Evolutionary conservation across 2,329 filamentous ascomycete genomes (phyloP), one percentile per base, ranked within the genome.

Genomic region (Aureobasidium leucospermi): DNA sequence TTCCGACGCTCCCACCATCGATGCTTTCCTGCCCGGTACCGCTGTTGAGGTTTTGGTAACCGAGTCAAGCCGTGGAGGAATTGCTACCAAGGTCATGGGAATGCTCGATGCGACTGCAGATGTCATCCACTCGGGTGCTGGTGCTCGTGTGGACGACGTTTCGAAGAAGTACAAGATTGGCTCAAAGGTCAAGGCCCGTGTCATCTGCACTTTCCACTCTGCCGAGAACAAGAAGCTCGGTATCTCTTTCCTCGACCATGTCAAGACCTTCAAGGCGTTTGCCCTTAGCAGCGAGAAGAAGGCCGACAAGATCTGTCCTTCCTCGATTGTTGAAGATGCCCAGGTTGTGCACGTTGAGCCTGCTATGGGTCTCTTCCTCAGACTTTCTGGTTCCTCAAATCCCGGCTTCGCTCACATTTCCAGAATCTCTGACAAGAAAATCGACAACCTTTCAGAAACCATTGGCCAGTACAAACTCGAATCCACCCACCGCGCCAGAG

Each of bases 361-460:
- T 5, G 85, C 86, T 3, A 83, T 93, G 62, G 95, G 94, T 57
- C 78, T 96, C 2, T 96, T 95, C 67, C 80, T 92, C 15, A 83
- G 89, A 65, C 75, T 93, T 29, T 86, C 85, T 2, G 75, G 87
- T 6, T 78, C 82, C 42, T 83, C 85, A 32, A 78, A 93, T 2
- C 78, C 83, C n/a, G 90, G 90, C 9, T 99, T 96, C 68, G 91
- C 95, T 23, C 94, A 99, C 72, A 95, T 99, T 64, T 99, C 94
- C 1, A 85, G 89, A 64, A 83, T 99, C 62, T 88, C 93, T 61
- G 93, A 99, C 71, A 87, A 87, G 65, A 96, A 94, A 71, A 82
- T 96, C 57, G 94, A 97, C 63, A 84, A 83, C 1, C 78, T 99
- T 5, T 89, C 89, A 13, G 84, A 90, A 63, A 79, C 84, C 3